phyloP scores from a whole-genome alignment of 805 yeast species.

The Ogataea henricii region DNA sequence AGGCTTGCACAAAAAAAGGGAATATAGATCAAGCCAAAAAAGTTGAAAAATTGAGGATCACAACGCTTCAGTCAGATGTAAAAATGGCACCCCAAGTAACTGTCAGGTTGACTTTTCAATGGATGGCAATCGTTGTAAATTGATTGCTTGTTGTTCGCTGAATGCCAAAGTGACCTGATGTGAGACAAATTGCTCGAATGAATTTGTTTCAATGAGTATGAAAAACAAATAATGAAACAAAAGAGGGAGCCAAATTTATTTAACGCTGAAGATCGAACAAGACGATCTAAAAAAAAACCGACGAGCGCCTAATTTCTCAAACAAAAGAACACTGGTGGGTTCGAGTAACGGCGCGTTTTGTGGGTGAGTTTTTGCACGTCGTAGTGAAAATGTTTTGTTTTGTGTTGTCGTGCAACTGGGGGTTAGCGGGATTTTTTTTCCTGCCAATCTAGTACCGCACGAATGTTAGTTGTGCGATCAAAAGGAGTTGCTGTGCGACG shows the following conservation, averaged over 20 bases:
- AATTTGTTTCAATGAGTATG: not conserved
- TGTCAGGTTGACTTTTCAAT: too few relatives aligned
- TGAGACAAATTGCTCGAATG: not conserved
- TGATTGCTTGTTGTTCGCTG: too few relatives aligned
- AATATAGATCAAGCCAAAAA: too few relatives aligned
- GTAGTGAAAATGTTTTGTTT: not conserved
- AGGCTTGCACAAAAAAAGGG: too few relatives aligned
- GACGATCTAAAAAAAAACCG: not conserved
- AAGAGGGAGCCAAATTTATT: constrained; percentile 4
- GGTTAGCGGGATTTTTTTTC: constrained; percentile 1
- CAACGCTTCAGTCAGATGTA: too few relatives aligned
- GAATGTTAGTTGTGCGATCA: not conserved
- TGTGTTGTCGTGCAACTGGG: not conserved
- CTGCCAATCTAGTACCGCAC: not conserved
- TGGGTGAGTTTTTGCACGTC: not conserved
- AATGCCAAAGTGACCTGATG: too few relatives aligned
- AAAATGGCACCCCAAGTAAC: too few relatives aligned
- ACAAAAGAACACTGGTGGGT: constrained; percentile 1
- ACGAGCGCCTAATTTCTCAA: constrained; percentile 6
- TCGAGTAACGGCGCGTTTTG: constrained; percentile 1
- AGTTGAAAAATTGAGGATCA: too few relatives aligned
- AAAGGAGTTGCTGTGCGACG: not conserved
- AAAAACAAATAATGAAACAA: constrained; percentile 2
- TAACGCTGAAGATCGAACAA: not conserved
- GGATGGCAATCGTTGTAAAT: too few relatives aligned